Conservation (phyloP, 2,329 filamentous ascomycete genomes). For the Fusarium zealandicum region DNA sequence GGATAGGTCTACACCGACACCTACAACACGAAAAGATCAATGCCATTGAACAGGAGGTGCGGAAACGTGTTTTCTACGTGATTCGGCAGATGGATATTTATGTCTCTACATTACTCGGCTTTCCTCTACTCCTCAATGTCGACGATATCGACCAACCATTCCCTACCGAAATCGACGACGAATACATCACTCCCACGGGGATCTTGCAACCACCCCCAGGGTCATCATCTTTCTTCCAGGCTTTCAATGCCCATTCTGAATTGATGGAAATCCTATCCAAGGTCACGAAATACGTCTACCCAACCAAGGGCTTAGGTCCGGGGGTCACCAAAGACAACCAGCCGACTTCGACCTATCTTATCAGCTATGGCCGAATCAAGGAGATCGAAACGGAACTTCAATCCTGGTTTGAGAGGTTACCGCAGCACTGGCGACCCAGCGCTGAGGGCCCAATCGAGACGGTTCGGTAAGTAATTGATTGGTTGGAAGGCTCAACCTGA, state of each 20-base stretch:
- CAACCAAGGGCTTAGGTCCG: conserved; percentile 63
- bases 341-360: conserved; percentile 62
- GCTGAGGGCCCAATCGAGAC: conserved; percentile 77
- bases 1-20: conserved; percentile 79
- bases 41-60: conserved; percentile 68
- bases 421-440: conserved; percentile 79
- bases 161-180: conserved; percentile 70
- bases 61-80: conserved; percentile 71
- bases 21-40: conserved; percentile 69
- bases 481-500: background rate
- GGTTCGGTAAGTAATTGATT: conserved; percentile 67
- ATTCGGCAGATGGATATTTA: conserved; percentile 76
- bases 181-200: conserved; percentile 67
- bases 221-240: conserved; percentile 66
- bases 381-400: conserved; percentile 70
- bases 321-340: conserved; percentile 52
- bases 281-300: conserved; percentile 71
- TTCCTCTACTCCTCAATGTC: conserved; percentile 67
- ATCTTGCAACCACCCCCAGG: conserved; percentile 63
- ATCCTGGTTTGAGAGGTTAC: conserved; percentile 71
- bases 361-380: conserved; percentile 69
- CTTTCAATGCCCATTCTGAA: conserved; percentile 70
- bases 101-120: conserved; percentile 71
- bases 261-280: conserved; percentile 70
- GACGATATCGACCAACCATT: conserved; percentile 73